Conservation (phyloP, 495 filamentous ascomycete genomes). For the Aspergillus baeticus region DNA sequence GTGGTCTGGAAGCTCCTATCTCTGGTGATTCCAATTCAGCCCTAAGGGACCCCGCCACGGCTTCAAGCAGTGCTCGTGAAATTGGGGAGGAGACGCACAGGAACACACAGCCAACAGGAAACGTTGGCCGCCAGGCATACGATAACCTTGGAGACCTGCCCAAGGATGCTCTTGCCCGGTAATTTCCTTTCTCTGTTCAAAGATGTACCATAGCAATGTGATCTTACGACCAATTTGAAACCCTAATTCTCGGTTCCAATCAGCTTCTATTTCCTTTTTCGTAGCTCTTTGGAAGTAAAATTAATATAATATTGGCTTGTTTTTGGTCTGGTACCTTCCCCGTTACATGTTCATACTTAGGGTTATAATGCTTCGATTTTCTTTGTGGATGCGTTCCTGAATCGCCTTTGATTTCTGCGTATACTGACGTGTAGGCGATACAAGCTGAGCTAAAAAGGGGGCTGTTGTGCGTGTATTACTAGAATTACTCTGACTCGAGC, state of each 20-base stretch:
- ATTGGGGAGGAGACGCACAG: conserved; percentile 41
- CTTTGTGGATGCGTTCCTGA: no score
- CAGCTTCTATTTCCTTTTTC: no score
- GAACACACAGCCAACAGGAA: conserved; percentile 36
- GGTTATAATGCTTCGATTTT: neutral
- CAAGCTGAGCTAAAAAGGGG: no score
- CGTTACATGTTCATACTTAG: no score
- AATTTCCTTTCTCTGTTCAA: conserved; percentile 1
- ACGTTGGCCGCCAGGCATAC: conserved; percentile 55
- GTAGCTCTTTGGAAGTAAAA: no score
- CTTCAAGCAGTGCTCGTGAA: conserved; percentile 55
- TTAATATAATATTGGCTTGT: no score
- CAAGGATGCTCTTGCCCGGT: conserved; percentile 47
- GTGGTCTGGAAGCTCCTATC: conserved; percentile 51
- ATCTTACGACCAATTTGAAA: conserved; percentile 3
- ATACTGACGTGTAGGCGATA: no score
- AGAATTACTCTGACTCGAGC: no score
- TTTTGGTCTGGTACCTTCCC: no score
- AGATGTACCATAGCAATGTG: conserved; percentile 8
- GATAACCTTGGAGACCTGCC: conserved; percentile 50
- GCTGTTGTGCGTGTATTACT: no score
- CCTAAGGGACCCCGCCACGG: conserved; percentile 62
- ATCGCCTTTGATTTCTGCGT: no score
- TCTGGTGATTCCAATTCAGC: conserved; percentile 54
- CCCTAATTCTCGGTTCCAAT: neutral